Evolutionary conservation across 192 early-diverging fungal species (phyloP), one percentile per base, ranked within the genome.

Genomic region (Spizellomyces sp.): DNA sequence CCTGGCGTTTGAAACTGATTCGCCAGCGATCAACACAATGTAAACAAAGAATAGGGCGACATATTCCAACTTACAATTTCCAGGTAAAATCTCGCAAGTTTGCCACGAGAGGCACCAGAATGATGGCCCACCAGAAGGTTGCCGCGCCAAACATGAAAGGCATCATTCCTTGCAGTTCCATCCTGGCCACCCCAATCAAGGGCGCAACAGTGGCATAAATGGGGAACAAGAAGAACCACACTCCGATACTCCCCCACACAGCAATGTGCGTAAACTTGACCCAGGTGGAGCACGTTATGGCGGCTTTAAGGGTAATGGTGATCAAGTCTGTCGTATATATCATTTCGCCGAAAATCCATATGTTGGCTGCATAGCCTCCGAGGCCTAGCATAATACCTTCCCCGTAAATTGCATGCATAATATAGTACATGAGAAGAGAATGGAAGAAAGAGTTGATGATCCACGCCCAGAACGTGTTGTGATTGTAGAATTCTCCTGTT

Each of bases 231-330:
- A 89, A 77, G 61, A 98, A 83, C 96, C 96, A 99, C 64, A 97
- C 82, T 17, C 87, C 69, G 75, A 97, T 88, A 46, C 93, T 95
- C 0, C 97, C 97, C 43, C 91, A 90, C 59, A 98, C 88, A 45
- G 95, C 96, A 48, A 95, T 74, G 64, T 89, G 90, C 0, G 97
- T 97, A 75, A 95, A 98, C 64, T 95, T 95, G 68, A 94, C 95
- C 95, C 95, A 99, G 45, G 92, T 87, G 67, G 94, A 92, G 52
- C 90, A 90, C 62, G 94, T 92, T 67, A 99, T 74, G 15, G 92
- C 94, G 0, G 92, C 96, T 81, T 98, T 99, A 75, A 90, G 83
- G 12, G 96, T 84, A 57, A 99, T 92, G 7, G 94, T 94, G 14
- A 88, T 86, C 55, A 99, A 79, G 61, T 95, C 94, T 6, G 89